Conservation (phyloP, 805 yeast genomes). For the Lipomyces sp. region DNA sequence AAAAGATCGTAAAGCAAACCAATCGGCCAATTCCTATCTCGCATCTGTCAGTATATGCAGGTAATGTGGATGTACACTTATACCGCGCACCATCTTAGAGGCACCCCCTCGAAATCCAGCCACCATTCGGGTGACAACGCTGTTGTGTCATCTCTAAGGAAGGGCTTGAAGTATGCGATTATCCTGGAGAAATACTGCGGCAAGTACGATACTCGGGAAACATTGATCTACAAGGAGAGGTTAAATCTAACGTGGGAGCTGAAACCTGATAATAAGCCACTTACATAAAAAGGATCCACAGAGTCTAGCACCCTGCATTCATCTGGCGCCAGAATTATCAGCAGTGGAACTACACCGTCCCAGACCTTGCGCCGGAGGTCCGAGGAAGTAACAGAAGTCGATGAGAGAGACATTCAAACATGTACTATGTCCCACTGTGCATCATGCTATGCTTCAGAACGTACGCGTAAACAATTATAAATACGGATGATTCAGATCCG, state of each 20-base stretch:
- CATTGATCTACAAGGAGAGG: slow-evolving; percentile 29
- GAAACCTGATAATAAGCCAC: slow-evolving; percentile 11
- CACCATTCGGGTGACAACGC: slow-evolving; percentile 52
- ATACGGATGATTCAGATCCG: background rate
- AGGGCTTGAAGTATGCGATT: slow-evolving; percentile 38
- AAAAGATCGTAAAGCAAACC: slow-evolving; percentile 68
- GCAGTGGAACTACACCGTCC: slow-evolving; percentile 43
- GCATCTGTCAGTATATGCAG: background rate
- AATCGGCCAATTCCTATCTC: slow-evolving; percentile 60
- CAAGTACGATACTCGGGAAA: slow-evolving; percentile 39
- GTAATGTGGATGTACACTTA: slow-evolving; percentile 13
- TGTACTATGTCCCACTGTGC: slow-evolving; percentile 2
- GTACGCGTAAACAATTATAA: background rate
- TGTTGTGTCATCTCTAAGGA: slow-evolving; percentile 40
- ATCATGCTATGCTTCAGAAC: background rate
- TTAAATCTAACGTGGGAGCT: background rate
- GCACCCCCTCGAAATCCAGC: slow-evolving; percentile 68
- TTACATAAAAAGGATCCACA: slow-evolving; percentile 33
- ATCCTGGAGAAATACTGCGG: slow-evolving; percentile 40
- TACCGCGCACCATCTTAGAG: slow-evolving; percentile 62
- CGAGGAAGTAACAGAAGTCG: background rate
- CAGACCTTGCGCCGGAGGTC: slow-evolving; percentile 33
- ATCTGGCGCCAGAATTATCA: slow-evolving; percentile 37
- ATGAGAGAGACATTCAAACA: slow-evolving; percentile 5
- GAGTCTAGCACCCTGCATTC: slow-evolving; percentile 34